Percentiles rank a stretch among this genome's conserved stretches.
Evolutionary conservation across 1,284 basidiomycete species (phyloP).

Genomic region (Apiotrichum veenhuisii): DNA sequence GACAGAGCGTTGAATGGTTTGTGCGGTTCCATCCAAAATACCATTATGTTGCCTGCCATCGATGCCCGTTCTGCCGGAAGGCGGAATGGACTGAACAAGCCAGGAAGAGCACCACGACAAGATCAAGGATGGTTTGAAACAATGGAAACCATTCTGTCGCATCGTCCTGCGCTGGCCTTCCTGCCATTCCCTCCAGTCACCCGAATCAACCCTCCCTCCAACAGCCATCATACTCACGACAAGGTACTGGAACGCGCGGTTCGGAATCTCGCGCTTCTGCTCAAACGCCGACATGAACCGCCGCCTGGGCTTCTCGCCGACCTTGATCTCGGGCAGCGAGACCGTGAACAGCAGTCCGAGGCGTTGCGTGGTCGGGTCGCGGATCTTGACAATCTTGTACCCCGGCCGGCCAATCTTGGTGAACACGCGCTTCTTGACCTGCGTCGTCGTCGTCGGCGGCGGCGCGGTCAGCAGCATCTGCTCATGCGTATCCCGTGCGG

Average conservation of each 20-base stretch:
- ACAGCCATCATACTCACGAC: conserved; percentile 84
- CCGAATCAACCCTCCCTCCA: no score
- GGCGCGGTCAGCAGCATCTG: conserved; percentile 78
- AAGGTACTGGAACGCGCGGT: conserved; percentile 94
- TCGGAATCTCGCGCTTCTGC: conserved; percentile 90
- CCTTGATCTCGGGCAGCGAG: conserved; percentile 89
- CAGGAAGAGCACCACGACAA: no score
- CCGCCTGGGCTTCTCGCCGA: conserved; percentile 75
- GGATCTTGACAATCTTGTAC: conserved; percentile 54
- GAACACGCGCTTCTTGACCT: conserved; percentile 86
- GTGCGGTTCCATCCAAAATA: no score
- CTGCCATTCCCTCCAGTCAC: no score
- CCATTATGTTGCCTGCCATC: no score
- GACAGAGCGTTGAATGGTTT: no score
- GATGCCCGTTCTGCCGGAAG: no score
- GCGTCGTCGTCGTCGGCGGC: conserved; percentile 54
- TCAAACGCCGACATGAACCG: conserved; percentile 99
- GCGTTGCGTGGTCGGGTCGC: conserved; percentile 53
- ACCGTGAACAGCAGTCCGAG: conserved; percentile 93
- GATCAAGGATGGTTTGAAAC: no score
- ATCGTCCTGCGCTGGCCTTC: no score
- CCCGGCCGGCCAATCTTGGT: conserved; percentile 94
- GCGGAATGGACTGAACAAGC: no score
- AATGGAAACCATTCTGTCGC: no score
- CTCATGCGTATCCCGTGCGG: conserved; percentile 92